phyloP scores from a whole-genome alignment of 768 basidiomycete genomes.

The Lactifluus volemus region DNA sequence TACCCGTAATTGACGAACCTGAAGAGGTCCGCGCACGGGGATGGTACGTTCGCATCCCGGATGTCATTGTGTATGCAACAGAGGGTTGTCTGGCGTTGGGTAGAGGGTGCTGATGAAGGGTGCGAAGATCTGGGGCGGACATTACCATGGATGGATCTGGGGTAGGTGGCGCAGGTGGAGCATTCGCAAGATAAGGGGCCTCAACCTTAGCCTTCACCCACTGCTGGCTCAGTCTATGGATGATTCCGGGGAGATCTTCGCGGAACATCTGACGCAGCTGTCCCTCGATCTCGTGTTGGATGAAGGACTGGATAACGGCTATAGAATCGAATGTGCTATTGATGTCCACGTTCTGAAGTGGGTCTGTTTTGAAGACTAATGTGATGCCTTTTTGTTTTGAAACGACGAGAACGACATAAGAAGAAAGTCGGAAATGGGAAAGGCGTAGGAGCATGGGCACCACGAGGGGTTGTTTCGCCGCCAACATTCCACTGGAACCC shows the following conservation, averaged over 20 bases:
- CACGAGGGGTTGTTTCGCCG: slow-evolving; percentile 89
- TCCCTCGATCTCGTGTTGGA: slow-evolving; percentile 94
- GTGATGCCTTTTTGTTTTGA: slow-evolving; percentile 98
- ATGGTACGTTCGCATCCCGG: slow-evolving; percentile 1
- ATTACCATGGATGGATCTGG: slow-evolving; percentile 13
- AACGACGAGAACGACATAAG: slow-evolving; percentile 95
- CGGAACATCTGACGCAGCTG: slow-evolving; percentile 97
- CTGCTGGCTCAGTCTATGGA: slow-evolving; percentile 89
- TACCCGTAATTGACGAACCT: slow-evolving; percentile 2
- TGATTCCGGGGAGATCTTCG: slow-evolving; percentile 93
- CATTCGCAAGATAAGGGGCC: slow-evolving; percentile 70
- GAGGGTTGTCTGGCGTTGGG: not conserved
- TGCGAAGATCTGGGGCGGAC: slow-evolving; percentile 12
- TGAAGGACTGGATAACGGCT: slow-evolving; percentile 94
- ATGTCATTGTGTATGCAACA: not conserved
- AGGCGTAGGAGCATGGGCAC: slow-evolving; percentile 98
- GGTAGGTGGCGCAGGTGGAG: slow-evolving; percentile 28
- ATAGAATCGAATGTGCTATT: slow-evolving; percentile 97
- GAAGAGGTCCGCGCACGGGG: slow-evolving; percentile 14
- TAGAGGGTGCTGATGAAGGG: not conserved
- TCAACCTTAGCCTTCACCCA: slow-evolving; percentile 95
- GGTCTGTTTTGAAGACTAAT: slow-evolving; percentile 98
- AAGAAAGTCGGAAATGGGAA: slow-evolving; percentile 88
- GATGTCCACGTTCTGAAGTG: slow-evolving; percentile 95
- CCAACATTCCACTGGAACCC: slow-evolving; percentile 80